Evolutionary conservation across 441 rosid species (phyloP), one percentile per base, ranked within the genome.

Genomic region (Isatis lusitanica): DNA sequence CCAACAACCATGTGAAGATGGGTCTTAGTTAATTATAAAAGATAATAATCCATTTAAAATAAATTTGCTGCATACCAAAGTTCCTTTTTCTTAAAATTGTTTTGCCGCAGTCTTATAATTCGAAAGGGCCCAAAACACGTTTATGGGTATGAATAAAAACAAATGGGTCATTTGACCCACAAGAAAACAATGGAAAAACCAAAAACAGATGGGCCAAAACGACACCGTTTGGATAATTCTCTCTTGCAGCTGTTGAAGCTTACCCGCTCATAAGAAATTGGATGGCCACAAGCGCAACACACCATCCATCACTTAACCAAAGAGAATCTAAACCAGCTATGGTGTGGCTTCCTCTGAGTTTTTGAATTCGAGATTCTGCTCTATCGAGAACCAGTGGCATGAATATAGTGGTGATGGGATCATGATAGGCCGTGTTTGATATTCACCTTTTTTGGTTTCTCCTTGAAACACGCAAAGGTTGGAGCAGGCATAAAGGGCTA

Each of bases 281-380:
- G 68, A 76, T 80, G 88, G 90, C 78, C 70, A 71, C 55, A 53
- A 64, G 73, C 39, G 63, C 52, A 43, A 75, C 79, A 74, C 76
- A 59, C 57, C n/a, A n/a, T n/a, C 74, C 74, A 71, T 42, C 52
- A 63, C 55, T 60, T 4, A n/a, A 53, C 46, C 62, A 57, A 36
- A 64, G 21, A 42, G 9, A 67, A 33, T 2, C 51, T 9, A 13
- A 61, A 53, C 64, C 47, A 48, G 28, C n/a, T 50, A 48, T 35
- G 64, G 43, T 33, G 33, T 61, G 58, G 35, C 42, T 43, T 50
- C 69, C 26, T 43, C 47, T 35, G 63, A 50, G 42, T 10, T 51
- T 66, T 10, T 36, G 21, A 59, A 74, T 36, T 51, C 33, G 47
- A 67, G 47, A 18, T 40, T 64, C 3, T 65, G 40, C 16, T 35